These are phyloP conservation scores for Afroboletus lepidellus DNA, from an alignment of 1,284 basidiomycete genomes.

Conservation along the genomic window DNA sequence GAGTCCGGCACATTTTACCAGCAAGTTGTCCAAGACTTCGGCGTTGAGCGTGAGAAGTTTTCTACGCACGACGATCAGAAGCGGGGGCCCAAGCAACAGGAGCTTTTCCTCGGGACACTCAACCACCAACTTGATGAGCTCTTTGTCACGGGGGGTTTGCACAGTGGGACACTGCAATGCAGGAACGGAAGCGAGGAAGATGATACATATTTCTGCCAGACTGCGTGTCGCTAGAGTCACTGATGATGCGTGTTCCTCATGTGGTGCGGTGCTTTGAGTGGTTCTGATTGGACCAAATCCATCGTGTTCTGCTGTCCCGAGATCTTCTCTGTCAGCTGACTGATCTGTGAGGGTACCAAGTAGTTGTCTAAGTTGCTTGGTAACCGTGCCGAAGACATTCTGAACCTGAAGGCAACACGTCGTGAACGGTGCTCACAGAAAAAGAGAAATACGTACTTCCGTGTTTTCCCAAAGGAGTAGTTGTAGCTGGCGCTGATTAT, in stretches of 20 bases:
- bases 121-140: conserved; percentile 60
- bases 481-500: conserved; percentile 39
- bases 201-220: conserved; percentile 49
- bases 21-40: conserved; percentile 51
- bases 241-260: conserved; percentile 19
- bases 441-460: conserved; percentile 48
- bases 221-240: conserved; percentile 23
- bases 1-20: conserved; percentile 54
- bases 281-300: conserved; percentile 64
- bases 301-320: conserved; percentile 49
- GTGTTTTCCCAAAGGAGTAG: conserved; percentile 57
- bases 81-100: conserved; percentile 53
- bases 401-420: conserved; percentile 47
- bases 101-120: conserved; percentile 54
- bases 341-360: conserved; percentile 34
- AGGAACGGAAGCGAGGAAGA: conserved; percentile 57
- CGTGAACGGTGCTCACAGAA: background rate
- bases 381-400: conserved; percentile 45
- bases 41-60: conserved; percentile 54
- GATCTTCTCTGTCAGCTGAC: conserved; percentile 14
- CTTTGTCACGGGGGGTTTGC: conserved; percentile 61
- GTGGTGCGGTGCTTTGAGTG: conserved; percentile 32
- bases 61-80: conserved; percentile 55
- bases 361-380: conserved; percentile 39
- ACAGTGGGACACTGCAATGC: conserved; percentile 55